Evolutionary conservation across 2,329 filamentous ascomycete species (phyloP).

Genomic region (Metarhizium anisopliae): DNA sequence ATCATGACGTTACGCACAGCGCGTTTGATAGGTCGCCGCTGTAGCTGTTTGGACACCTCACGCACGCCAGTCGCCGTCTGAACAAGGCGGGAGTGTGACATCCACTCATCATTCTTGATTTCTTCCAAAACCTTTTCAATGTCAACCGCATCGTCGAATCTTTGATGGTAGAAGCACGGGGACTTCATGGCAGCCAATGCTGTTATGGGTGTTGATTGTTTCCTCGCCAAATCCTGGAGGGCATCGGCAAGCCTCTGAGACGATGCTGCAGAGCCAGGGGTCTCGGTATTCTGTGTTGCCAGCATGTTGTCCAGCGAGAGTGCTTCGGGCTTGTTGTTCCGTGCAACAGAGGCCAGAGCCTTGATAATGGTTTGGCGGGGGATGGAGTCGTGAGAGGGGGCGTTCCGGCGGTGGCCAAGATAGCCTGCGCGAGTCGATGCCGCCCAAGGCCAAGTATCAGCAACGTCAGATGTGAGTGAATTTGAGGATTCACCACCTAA

Average conservation of each 20-base stretch:
- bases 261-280: conserved; percentile 35
- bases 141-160: conserved; percentile 93
- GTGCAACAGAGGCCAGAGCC: conserved; percentile 60
- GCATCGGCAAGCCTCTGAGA: conserved; percentile 57
- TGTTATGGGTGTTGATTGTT: conserved; percentile 24
- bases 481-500: conserved; percentile 15
- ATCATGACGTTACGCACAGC: conserved; percentile 96
- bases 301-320: conserved; percentile 55
- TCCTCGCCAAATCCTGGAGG: conserved; percentile 42
- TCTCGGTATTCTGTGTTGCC: conserved; percentile 30
- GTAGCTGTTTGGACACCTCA: conserved; percentile 91
- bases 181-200: conserved; percentile 65
- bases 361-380: conserved; percentile 78
- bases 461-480: conserved; percentile 1
- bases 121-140: conserved; percentile 93
- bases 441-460: conserved; percentile 2
- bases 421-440: background rate
- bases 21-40: conserved; percentile 82
- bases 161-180: conserved; percentile 95
- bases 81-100: conserved; percentile 88
- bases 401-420: conserved; percentile 34
- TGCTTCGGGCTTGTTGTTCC: conserved; percentile 52
- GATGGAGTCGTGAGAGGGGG: conserved; percentile 51
- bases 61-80: conserved; percentile 92
- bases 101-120: conserved; percentile 77